Evolutionary conservation across 2,329 filamentous ascomycete species (phyloP).

Genomic region (Claviceps spartinae): DNA sequence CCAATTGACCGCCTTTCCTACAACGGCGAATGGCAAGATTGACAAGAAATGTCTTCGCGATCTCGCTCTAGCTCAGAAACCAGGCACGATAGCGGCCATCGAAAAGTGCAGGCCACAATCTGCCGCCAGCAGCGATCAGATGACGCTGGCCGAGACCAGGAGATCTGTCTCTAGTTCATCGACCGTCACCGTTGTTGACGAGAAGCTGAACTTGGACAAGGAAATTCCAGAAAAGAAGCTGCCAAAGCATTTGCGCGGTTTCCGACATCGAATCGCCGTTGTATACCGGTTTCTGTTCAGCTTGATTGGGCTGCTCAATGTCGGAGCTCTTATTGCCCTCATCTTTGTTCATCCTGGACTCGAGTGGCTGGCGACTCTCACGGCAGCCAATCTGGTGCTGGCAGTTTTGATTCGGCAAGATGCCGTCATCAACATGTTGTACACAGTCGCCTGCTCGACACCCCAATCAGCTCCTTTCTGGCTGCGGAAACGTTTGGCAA

Average conservation of each 20-base stretch:
- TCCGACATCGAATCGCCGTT: constrained; percentile 33
- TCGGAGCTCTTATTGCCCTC: constrained; percentile 31
- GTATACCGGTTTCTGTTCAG: constrained; percentile 44
- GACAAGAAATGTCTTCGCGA: constrained; percentile 33
- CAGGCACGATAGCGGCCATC: neutral
- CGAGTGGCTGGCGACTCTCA: constrained; percentile 27
- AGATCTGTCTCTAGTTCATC: constrained; percentile 17
- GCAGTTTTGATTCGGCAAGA: constrained; percentile 42
- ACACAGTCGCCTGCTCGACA: constrained; percentile 30
- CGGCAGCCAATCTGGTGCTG: constrained; percentile 34
- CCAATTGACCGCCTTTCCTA: constrained; percentile 29
- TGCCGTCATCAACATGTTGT: constrained; percentile 37
- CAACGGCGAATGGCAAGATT: constrained; percentile 43
- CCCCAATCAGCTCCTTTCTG: constrained; percentile 32
- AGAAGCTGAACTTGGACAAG: constrained; percentile 17
- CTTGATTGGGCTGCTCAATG: constrained; percentile 35
- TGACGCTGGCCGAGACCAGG: constrained; percentile 15
- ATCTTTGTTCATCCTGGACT: constrained; percentile 20
- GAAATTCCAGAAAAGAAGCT: constrained; percentile 28
- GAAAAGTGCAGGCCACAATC: neutral
- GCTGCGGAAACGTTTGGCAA: constrained; percentile 33
- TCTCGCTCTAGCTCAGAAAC: constrained; percentile 14
- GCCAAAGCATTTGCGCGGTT: constrained; percentile 23
- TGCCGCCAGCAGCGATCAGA: constrained; percentile 8
- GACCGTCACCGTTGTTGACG: constrained; percentile 16